A percentile compares a stretch with the other conserved stretches of the same genome.
Conservation (phyloP, 345 rosid species). For the Pseudoturritis turrita region DNA sequence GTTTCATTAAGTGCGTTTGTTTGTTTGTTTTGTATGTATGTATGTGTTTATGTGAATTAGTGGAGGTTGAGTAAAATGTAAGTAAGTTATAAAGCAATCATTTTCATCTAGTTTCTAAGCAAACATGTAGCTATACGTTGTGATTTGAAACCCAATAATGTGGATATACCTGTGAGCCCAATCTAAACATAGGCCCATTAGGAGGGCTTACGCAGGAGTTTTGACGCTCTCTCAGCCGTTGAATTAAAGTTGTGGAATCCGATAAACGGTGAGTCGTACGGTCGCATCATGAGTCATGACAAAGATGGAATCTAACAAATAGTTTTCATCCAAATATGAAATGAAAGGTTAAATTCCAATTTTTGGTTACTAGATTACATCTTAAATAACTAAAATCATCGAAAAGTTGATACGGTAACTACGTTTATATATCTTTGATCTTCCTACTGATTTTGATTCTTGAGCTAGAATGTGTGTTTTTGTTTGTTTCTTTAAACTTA, state of each 20-base stretch:
- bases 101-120: slow-evolving; percentile 13
- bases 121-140: slow-evolving; percentile 7
- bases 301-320: neutral
- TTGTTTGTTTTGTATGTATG: neutral
- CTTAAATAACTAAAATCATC: neutral
- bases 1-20: neutral
- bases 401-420: neutral
- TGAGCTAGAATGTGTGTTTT: neutral
- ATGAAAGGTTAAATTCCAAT: neutral
- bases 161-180: neutral
- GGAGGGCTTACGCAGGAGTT: neutral
- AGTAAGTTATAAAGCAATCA: slow-evolving; percentile 20
- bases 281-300: neutral
- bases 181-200: neutral
- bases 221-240: neutral
- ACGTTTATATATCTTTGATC: too few relatives aligned
- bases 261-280: neutral
- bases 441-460: neutral
- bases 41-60: neutral
- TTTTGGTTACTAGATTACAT: neutral
- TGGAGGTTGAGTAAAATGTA: slow-evolving; percentile 26
- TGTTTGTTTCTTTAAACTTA: neutral
- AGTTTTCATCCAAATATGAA: neutral
- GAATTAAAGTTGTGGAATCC: neutral
- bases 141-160: neutral